phyloP scores from a whole-genome alignment of 2,329 filamentous ascomycete genomes.

The Dryadomyces sulphureus region DNA sequence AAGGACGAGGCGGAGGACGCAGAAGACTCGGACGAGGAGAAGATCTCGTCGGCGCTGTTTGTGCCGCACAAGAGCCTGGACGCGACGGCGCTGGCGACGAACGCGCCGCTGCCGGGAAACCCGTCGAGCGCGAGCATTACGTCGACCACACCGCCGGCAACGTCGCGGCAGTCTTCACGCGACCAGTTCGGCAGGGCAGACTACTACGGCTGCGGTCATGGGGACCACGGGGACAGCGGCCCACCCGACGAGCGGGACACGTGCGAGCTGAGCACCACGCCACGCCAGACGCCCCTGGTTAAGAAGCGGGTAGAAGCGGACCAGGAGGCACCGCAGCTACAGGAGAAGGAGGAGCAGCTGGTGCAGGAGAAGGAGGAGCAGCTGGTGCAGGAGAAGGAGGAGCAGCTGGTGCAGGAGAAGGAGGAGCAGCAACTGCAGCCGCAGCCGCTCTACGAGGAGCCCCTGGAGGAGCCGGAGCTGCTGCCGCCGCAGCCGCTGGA shows the following conservation, averaged over 20 bases:
- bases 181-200: conserved; percentile 31
- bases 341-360: not conserved
- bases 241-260: not conserved
- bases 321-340: not conserved
- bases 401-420: too few species aligned
- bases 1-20: conserved; percentile 29
- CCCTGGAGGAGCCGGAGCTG: conserved; percentile 36
- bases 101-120: not conserved
- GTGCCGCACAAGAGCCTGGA: conserved; percentile 55
- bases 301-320: not conserved
- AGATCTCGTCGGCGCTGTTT: conserved; percentile 77
- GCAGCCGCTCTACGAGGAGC: conserved; percentile 25
- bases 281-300: not conserved
- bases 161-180: conserved; percentile 9
- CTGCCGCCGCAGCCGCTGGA: conserved; percentile 52
- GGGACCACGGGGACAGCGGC: not conserved
- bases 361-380: not conserved
- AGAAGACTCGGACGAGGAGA: conserved; percentile 60
- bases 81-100: conserved; percentile 17
- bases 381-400: not conserved
- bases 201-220: conserved; percentile 13
- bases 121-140: conserved; percentile 1
- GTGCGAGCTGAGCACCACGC: not conserved
- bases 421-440: not conserved
- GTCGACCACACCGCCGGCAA: conserved; percentile 8